Conservation (phyloP, 352 stramenopile species). For the Pythium scleroteichum region DNA sequence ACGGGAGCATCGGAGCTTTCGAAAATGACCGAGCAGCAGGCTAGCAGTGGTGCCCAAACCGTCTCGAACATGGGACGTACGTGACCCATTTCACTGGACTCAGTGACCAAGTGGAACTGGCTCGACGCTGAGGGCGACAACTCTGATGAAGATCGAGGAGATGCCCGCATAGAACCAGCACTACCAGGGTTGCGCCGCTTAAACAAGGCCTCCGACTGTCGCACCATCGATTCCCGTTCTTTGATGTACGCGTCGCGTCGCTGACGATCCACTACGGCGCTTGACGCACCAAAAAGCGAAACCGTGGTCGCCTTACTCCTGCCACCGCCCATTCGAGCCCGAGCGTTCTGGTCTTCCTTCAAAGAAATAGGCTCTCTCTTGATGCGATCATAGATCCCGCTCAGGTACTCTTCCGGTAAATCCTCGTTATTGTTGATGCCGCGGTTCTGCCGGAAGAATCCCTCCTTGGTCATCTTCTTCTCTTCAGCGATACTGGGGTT, state of each 20-base stretch:
- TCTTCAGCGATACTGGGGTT: constrained; percentile 98
- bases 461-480: constrained; percentile 97
- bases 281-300: constrained; percentile 66
- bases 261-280: constrained; percentile 58
- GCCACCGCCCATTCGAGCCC: constrained; percentile 26
- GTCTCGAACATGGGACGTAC: constrained; percentile 99
- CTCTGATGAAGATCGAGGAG: constrained; percentile 21
- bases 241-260: constrained; percentile 84
- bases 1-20: constrained; percentile 92
- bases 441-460: constrained; percentile 97
- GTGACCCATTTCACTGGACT: constrained; percentile 70
- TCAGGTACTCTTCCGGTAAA: constrained; percentile 93
- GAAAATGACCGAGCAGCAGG: constrained; percentile 96
- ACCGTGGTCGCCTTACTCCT: constrained; percentile 29
- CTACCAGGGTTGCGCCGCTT: constrained; percentile 51
- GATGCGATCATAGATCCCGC: constrained; percentile 96
- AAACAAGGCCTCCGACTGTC: constrained; percentile 75
- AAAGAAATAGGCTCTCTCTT: constrained; percentile 95
- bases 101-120: constrained; percentile 70
- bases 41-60: constrained; percentile 96
- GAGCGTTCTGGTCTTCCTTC: constrained; percentile 95
- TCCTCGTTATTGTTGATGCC: constrained; percentile 97
- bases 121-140: constrained; percentile 4
- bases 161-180: constrained; percentile 22
- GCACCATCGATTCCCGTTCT: constrained; percentile 82